phyloP scores from a whole-genome alignment of 2,329 filamentous ascomycete species.

The Colletotrichum tofieldiae region DNA sequence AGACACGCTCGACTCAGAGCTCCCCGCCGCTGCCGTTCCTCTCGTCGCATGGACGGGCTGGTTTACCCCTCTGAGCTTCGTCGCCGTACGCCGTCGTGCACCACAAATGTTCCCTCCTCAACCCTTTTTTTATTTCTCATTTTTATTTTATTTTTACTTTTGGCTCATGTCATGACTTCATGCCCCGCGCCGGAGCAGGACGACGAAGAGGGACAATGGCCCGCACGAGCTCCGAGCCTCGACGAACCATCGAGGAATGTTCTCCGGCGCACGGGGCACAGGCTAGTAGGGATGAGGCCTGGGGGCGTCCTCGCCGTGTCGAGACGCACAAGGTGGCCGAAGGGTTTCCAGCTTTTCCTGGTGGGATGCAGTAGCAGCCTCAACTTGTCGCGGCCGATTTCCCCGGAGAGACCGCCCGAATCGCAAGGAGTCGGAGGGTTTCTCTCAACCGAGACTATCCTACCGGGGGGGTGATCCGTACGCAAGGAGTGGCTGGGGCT shows the following conservation, averaged over 20 bases:
- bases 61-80: slow-evolving; percentile 9
- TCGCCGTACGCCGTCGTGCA: neutral
- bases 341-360: neutral
- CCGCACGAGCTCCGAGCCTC: slow-evolving; percentile 39
- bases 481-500: slow-evolving; percentile 1
- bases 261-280: slow-evolving; percentile 40
- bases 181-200: slow-evolving; percentile 40
- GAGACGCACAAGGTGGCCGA: neutral
- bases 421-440: slow-evolving; percentile 5
- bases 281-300: slow-evolving; percentile 40
- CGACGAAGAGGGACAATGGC: slow-evolving; percentile 36
- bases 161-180: slow-evolving; percentile 40
- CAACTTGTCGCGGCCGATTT: neutral
- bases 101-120: slow-evolving; percentile 16
- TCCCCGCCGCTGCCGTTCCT: neutral
- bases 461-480: neutral
- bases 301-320: slow-evolving; percentile 7
- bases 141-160: slow-evolving; percentile 9
- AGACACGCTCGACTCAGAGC: neutral
- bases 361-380: neutral
- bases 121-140: neutral
- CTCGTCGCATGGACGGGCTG: neutral
- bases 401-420: slow-evolving; percentile 3
- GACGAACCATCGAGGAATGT: slow-evolving; percentile 40
- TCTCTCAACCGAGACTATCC: neutral